phyloP scores from a whole-genome alignment of 495 filamentous ascomycete species.

The Penicillium diatomitis region DNA sequence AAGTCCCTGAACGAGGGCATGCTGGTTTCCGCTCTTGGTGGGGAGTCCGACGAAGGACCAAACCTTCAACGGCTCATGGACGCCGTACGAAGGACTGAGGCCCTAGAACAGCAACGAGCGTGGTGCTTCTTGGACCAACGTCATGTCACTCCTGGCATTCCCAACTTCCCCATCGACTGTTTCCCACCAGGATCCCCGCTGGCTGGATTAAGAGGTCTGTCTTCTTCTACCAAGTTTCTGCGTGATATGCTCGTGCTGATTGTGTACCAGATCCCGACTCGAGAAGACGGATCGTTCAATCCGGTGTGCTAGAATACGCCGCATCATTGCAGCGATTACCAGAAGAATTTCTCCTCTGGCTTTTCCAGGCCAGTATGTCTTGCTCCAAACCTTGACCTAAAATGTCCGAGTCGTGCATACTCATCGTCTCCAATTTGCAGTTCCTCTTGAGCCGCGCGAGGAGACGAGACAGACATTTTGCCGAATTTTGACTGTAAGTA shows the following conservation, averaged over 20 bases:
- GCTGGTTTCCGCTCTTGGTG: conserved; percentile 34
- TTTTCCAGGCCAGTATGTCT: conserved; percentile 50
- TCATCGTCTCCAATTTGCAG: conserved; percentile 16
- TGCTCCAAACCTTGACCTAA: conserved; percentile 1
- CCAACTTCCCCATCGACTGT: conserved; percentile 26
- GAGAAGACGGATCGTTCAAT: conserved; percentile 56
- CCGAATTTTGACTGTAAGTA: conserved; percentile 36
- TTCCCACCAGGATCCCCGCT: conserved; percentile 17
- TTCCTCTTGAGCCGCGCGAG: conserved; percentile 50
- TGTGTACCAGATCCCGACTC: conserved; percentile 29
- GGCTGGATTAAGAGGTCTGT: conserved; percentile 28
- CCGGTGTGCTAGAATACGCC: conserved; percentile 57
- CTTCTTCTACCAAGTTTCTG: no score
- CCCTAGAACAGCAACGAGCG: conserved; percentile 45
- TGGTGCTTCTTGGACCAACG: conserved; percentile 59
- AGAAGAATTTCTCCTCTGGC: conserved; percentile 65
- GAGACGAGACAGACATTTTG: conserved; percentile 59
- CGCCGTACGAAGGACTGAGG: conserved; percentile 69
- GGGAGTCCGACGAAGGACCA: conserved; percentile 40
- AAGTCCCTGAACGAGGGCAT: conserved; percentile 33
- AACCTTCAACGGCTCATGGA: conserved; percentile 50
- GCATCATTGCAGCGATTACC: conserved; percentile 48
- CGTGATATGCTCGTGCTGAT: conserved; percentile 4
- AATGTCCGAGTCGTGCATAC: not conserved
- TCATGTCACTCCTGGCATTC: conserved; percentile 20